These are phyloP conservation scores for Cronartium quercuum DNA, from an alignment of 1,284 basidiomycete species.

Conservation along the genomic window DNA sequence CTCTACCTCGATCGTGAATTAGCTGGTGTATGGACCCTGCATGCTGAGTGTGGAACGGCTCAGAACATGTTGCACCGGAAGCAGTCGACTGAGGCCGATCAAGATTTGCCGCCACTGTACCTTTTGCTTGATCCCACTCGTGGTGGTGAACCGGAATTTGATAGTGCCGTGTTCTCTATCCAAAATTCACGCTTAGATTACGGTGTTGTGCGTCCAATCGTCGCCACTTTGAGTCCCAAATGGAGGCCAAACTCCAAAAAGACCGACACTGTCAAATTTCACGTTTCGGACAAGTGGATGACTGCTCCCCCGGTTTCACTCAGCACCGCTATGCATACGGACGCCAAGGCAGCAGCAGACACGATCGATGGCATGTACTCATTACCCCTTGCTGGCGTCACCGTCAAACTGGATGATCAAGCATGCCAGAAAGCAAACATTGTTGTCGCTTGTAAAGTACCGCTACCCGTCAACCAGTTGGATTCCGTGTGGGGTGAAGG, in stretches of 20 bases:
- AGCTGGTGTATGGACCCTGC: constrained; percentile 68
- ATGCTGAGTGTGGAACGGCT: constrained; percentile 83
- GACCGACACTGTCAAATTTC: constrained; percentile 56
- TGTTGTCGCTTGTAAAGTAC: constrained; percentile 67
- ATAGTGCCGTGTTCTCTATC: constrained; percentile 75
- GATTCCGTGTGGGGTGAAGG: constrained; percentile 70
- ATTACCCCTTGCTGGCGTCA: constrained; percentile 58
- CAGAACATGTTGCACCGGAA: constrained; percentile 76
- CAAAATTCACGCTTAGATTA: constrained; percentile 70
- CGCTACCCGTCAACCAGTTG: constrained; percentile 59
- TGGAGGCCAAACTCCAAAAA: constrained; percentile 66
- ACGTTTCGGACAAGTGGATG: constrained; percentile 64
- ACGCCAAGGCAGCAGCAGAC: constrained; percentile 54
- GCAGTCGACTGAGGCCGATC: constrained; percentile 52
- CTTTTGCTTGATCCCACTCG: constrained; percentile 69
- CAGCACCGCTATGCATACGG: constrained; percentile 52
- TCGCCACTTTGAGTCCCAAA: constrained; percentile 62
- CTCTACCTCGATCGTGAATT: constrained; percentile 69
- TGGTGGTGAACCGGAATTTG: constrained; percentile 64
- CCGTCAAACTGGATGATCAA: constrained; percentile 57
- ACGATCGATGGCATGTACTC: constrained; percentile 61
- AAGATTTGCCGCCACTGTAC: constrained; percentile 61
- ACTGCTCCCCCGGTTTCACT: constrained; percentile 53
- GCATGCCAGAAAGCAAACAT: constrained; percentile 69
- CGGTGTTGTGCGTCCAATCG: constrained; percentile 67